Evolutionary conservation across 768 basidiomycete species (phyloP), one percentile per base, ranked within the genome.

Genomic region (Aureoboletus auriporus): DNA sequence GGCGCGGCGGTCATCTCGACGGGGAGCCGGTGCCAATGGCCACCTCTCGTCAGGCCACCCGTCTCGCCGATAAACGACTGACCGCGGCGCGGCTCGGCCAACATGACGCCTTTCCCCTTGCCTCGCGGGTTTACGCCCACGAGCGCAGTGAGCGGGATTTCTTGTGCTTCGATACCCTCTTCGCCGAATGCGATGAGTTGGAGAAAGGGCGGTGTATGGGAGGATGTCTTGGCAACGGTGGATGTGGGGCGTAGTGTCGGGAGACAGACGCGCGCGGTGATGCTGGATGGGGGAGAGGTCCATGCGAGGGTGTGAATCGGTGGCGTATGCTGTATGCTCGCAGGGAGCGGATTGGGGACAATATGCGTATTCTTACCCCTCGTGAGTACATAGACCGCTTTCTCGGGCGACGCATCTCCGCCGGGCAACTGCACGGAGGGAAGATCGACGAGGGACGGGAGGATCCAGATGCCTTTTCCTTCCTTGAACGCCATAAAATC

Each of bases 151-250:
- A 89, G 64, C 1, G 78, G 65, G 28, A 84, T 62, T 64, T 93
- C 90, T 52, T 85, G 82, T 3, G 83, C 77, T 61, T 93, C 89
- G 13, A 93, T 55, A 10, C 89, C 89, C 47, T 80, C 75, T 45
- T 84, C 83, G 20, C 82, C 75, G 44, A 91, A 78, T 14, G 79
- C 83, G 39, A 86, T 69, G 31, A 90, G 63, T 61, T 93, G 90
- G 39, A 93, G 65, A 56, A 79, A 75, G 8, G 78, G 75, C 1
- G 58, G 42, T 12, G 59, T 39, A 6, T 30, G n/a, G 29, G 20
- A 30, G 1, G 33, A 4, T 26, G 27, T 44, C 6, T 6, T 20
- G 46, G 36, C 12, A 39, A 12, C 12, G 30, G 30, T 31, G 30
- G 30, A 9, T 2, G 30, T 31, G 30, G 9, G 30, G 9, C 46